Percentiles rank a stretch among this genome's conserved stretches.
phyloP scores from a whole-genome alignment of 768 basidiomycete species.

The Mycena vulgaris region DNA sequence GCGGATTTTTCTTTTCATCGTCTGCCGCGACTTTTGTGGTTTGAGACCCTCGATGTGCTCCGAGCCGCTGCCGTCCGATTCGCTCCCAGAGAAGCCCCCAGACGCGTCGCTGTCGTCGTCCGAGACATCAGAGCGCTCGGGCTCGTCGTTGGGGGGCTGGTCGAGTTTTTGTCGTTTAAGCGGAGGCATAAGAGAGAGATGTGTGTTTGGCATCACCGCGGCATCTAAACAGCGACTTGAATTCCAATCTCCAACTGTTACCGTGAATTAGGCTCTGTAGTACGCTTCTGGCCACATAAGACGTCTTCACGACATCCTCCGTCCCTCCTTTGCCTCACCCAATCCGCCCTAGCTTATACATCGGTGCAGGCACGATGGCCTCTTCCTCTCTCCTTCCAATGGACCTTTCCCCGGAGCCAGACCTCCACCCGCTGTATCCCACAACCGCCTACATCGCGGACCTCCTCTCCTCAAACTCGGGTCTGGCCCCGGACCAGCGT shows the following conservation, averaged over 20 bases:
- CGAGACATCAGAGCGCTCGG: constrained; percentile 40
- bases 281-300: not conserved
- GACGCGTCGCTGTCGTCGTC: constrained; percentile 50
- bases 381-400: constrained; percentile 49
- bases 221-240: not conserved
- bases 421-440: constrained; percentile 86
- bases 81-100: constrained; percentile 43
- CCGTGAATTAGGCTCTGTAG: not conserved
- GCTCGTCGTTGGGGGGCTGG: constrained; percentile 35
- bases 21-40: constrained; percentile 80
- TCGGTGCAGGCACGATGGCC: constrained; percentile 30
- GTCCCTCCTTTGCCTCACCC: not conserved
- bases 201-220: constrained; percentile 6
- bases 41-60: constrained; percentile 75
- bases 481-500: constrained; percentile 78
- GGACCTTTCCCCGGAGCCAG: constrained; percentile 82
- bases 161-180: constrained; percentile 68
- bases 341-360: not conserved
- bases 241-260: too few species aligned
- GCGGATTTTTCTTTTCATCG: constrained; percentile 85
- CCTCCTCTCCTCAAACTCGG: constrained; percentile 77
- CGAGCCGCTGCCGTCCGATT: constrained; percentile 58
- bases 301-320: not conserved
- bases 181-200: constrained; percentile 58
- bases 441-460: constrained; percentile 72